Percentiles rank a stretch among this genome's conserved stretches.
Conservation (phyloP, 2,329 filamentous ascomycete species). For the Colletotrichum sp. region DNA sequence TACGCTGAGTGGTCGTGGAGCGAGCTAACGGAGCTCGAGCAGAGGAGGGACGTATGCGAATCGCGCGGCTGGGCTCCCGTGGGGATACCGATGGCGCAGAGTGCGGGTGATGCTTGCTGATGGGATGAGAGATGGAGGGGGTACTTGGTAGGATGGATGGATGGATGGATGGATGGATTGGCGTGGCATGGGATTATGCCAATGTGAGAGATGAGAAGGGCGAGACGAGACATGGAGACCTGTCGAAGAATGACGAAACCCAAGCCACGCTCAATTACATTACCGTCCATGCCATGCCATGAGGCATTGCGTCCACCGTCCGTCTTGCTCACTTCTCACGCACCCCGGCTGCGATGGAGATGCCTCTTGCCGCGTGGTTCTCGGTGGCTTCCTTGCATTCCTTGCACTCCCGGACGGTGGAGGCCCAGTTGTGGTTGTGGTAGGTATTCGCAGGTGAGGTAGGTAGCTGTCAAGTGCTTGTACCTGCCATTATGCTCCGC, state of each 20-base stretch:
- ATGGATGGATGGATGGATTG: not conserved
- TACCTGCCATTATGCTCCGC: not conserved
- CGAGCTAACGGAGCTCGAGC: not conserved
- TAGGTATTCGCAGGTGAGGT: not conserved
- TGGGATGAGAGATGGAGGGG: not conserved
- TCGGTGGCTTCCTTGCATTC: not conserved
- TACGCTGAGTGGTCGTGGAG: not conserved
- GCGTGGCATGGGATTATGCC: not conserved
- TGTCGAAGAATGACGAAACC: not conserved
- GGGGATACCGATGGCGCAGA: not conserved
- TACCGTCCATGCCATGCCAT: not conserved
- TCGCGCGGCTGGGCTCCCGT: not conserved
- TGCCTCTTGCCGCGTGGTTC: not conserved
- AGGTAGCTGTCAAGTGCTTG: not conserved
- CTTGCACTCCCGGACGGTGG: not conserved
- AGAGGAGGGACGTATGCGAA: not conserved
- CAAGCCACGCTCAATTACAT: not conserved
- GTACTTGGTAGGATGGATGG: not conserved
- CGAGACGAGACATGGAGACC: not conserved
- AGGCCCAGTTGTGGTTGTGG: not conserved
- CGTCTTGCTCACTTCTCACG: not conserved
- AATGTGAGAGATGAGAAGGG: conserved; percentile 8
- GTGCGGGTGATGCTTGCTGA: not conserved
- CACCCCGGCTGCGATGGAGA: not conserved
- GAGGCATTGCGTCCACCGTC: not conserved